Conservation (phyloP, 345 rosid species). For the Balakata baccata region DNA sequence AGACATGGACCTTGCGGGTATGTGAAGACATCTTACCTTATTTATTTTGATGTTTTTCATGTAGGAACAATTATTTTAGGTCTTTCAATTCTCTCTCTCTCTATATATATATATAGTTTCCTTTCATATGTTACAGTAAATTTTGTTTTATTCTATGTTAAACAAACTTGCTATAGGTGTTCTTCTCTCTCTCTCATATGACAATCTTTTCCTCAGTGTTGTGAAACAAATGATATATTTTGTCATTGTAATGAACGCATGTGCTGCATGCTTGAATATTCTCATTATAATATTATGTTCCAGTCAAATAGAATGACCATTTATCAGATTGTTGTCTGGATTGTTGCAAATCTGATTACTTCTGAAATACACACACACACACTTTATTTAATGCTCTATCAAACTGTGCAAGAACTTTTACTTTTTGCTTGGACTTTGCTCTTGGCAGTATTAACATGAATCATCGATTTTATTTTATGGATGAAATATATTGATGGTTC, state of each 20-base stretch:
- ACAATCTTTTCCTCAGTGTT: neutral
- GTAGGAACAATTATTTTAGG: neutral
- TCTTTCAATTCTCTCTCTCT: neutral
- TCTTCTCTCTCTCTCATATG: too few species aligned
- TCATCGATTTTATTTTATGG: neutral
- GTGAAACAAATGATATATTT: neutral
- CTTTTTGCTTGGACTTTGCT: neutral
- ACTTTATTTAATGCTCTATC: too few species aligned
- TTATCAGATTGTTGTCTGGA: neutral
- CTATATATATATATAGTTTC: neutral
- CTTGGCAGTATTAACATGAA: neutral
- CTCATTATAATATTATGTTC: neutral
- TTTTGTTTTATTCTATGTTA: neutral
- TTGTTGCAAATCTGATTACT: too few species aligned
- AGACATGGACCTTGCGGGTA: constrained; percentile 73
- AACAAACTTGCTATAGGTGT: neutral
- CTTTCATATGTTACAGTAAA: neutral
- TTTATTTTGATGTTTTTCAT: neutral
- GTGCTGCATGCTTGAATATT: neutral
- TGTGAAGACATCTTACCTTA: constrained; percentile 17
- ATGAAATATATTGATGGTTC: neutral
- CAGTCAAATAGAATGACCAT: neutral
- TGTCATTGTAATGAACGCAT: neutral
- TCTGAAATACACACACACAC: too few species aligned
- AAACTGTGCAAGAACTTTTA: neutral